phyloP scores from a whole-genome alignment of 2,329 filamentous ascomycete genomes.

The Fusarium coicis region DNA sequence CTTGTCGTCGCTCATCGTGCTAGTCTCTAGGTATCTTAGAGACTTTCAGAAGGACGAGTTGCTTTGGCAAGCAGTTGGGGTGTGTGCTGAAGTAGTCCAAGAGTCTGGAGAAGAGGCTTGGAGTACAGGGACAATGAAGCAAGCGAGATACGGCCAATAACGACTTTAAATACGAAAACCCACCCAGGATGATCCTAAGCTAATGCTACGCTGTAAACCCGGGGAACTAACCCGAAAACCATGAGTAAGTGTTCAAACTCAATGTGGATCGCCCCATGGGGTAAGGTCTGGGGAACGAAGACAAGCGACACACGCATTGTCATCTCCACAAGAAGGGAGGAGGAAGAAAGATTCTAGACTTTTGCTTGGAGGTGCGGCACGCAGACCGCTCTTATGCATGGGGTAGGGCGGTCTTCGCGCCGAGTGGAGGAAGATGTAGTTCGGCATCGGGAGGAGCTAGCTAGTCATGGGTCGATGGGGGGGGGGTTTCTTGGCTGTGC shows the following conservation, averaged over 20 bases:
- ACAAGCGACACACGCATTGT: not conserved
- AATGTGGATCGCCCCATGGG: not conserved
- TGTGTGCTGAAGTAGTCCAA: not conserved
- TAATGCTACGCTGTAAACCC: not conserved
- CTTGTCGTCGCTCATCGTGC: not conserved
- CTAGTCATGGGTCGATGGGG: not conserved
- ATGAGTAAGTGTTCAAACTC: not conserved
- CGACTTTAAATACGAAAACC: not conserved
- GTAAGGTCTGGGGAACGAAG: not conserved
- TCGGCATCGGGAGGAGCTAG: not conserved
- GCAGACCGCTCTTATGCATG: not conserved
- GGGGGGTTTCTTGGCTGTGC: not conserved
- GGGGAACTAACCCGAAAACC: not conserved
- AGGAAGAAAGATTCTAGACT: not conserved
- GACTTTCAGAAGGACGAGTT: not conserved
- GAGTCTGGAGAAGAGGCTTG: not conserved
- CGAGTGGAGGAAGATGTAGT: not conserved
- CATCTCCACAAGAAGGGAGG: not conserved
- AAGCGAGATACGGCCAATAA: not conserved
- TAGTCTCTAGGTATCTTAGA: fast-evolving
- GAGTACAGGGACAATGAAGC: not conserved
- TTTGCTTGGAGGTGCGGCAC: not conserved
- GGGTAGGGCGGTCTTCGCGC: not conserved
- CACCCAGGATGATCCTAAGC: not conserved
- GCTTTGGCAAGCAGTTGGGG: not conserved